These are phyloP conservation scores for Ophiocordyceps robertsii DNA, from an alignment of 2,329 filamentous ascomycete species.

Conservation along the genomic window DNA sequence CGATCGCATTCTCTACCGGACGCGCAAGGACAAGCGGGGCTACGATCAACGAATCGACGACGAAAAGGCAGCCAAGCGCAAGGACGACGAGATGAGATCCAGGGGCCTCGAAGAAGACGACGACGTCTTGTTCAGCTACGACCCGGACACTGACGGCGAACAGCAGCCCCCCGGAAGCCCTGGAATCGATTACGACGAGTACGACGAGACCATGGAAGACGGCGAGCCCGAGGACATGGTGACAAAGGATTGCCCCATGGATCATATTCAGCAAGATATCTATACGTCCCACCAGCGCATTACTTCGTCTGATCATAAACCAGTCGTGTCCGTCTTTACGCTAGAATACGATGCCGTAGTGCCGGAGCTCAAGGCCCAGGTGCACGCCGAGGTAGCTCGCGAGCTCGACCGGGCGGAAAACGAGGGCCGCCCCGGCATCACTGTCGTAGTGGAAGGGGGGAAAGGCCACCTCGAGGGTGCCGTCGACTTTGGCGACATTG, in stretches of 20 bases:
- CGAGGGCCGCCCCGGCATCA: slow-evolving; percentile 70
- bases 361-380: slow-evolving; percentile 66
- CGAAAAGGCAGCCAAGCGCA: slow-evolving; percentile 51
- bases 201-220: slow-evolving; percentile 32
- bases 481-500: slow-evolving; percentile 67
- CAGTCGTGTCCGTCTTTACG: slow-evolving; percentile 69
- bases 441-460: slow-evolving; percentile 59
- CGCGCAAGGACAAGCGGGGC: slow-evolving; percentile 52
- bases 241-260: slow-evolving; percentile 43
- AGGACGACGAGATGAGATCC: slow-evolving; percentile 75
- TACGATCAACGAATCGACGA: slow-evolving; percentile 53
- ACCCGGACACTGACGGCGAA: slow-evolving; percentile 62
- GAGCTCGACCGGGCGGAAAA: slow-evolving; percentile 88
- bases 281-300: slow-evolving; percentile 86
- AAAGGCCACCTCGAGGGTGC: slow-evolving; percentile 33
- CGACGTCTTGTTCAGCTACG: slow-evolving; percentile 82
- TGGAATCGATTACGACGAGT: slow-evolving; percentile 46
- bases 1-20: slow-evolving; percentile 81
- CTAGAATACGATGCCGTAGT: slow-evolving; percentile 79
- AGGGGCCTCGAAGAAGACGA: slow-evolving; percentile 67
- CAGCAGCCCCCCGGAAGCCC: slow-evolving; percentile 18
- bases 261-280: slow-evolving; percentile 42
- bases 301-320: slow-evolving; percentile 91
- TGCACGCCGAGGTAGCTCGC: slow-evolving; percentile 76
- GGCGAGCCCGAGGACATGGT: slow-evolving; percentile 30